Conservation (phyloP, 2,329 filamentous ascomycete species). For the Sporothrix sp. region DNA sequence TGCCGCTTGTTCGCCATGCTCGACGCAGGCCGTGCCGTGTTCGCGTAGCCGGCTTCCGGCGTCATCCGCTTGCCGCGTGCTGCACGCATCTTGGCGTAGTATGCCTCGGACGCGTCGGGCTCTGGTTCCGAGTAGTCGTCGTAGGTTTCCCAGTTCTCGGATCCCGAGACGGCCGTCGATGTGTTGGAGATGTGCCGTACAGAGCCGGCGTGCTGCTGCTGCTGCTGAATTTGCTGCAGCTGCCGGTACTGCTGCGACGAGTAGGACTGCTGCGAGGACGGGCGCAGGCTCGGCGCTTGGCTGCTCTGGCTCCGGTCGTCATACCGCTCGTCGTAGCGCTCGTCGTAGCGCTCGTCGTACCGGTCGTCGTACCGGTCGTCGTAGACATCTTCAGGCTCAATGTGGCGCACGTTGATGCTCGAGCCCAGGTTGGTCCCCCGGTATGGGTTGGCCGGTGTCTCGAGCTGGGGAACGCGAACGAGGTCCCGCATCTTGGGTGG, state of each 20-base stretch:
- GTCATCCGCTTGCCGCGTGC: slow-evolving; percentile 56
- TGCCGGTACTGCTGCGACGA: slow-evolving; percentile 10
- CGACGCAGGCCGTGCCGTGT: slow-evolving; percentile 3
- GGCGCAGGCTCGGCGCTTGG: slow-evolving; percentile 10
- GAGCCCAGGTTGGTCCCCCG: slow-evolving; percentile 38
- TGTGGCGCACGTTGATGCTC: slow-evolving; percentile 45
- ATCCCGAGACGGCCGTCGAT: slow-evolving; percentile 69
- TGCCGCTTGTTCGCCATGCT: slow-evolving; percentile 39
- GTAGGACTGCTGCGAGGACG: slow-evolving; percentile 15
- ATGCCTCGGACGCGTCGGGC: slow-evolving; percentile 64
- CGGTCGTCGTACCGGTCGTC: slow-evolving; percentile 36
- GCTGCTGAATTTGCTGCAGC: slow-evolving; percentile 1
- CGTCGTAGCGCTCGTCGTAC: slow-evolving; percentile 9
- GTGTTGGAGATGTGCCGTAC: slow-evolving; percentile 63
- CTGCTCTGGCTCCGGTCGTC: slow-evolving; percentile 9
- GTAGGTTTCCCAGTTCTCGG: slow-evolving; percentile 97
- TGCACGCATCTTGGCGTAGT: slow-evolving; percentile 68
- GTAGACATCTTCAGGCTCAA: slow-evolving; percentile 76
- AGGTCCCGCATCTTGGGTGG: slow-evolving; percentile 92
- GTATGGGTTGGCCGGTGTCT: slow-evolving; percentile 40
- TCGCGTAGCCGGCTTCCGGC: slow-evolving; percentile 29
- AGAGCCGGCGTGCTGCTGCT: slow-evolving; percentile 18
- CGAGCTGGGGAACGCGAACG: slow-evolving; percentile 39
- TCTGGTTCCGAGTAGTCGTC: slow-evolving; percentile 74
- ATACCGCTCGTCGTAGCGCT: slow-evolving; percentile 7